Conservation (phyloP, 2,329 filamentous ascomycete genomes). For the Cercospora sp. region DNA sequence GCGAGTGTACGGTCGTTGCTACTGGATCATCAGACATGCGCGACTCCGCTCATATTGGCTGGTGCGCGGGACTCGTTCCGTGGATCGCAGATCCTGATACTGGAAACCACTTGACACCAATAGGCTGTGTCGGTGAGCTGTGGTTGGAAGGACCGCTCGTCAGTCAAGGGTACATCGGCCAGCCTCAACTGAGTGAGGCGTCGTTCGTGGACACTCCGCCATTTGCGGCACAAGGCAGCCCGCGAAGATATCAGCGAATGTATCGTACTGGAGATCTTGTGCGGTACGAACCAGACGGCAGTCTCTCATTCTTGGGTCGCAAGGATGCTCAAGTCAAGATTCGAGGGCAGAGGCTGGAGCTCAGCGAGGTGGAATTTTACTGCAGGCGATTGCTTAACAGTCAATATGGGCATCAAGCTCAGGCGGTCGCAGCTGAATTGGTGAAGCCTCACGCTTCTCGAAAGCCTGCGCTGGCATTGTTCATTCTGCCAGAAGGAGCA, state of each 20-base stretch:
- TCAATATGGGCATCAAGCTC: neutral
- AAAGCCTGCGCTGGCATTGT: constrained; percentile 2
- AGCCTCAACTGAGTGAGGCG: constrained; percentile 4
- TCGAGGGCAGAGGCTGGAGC: constrained; percentile 29
- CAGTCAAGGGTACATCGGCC: constrained; percentile 46
- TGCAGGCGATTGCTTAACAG: neutral
- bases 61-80: neutral
- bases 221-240: constrained; percentile 40
- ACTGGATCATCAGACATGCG: neutral
- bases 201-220: neutral
- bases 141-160: constrained; percentile 50
- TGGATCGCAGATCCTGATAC: constrained; percentile 3
- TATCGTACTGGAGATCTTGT: constrained; percentile 33
- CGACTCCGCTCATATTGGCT: neutral
- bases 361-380: constrained; percentile 25
- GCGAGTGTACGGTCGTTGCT: constrained; percentile 7
- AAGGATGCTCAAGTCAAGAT: constrained; percentile 30
- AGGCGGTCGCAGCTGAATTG: constrained; percentile 7
- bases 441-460: neutral
- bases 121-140: constrained; percentile 43
- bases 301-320: constrained; percentile 27
- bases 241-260: neutral
- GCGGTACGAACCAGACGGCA: constrained; percentile 40
- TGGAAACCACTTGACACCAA: neutral
- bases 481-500: neutral